These are phyloP conservation scores for Acer campestre DNA, from an alignment of 345 rosid genomes.

Conservation along the genomic window DNA sequence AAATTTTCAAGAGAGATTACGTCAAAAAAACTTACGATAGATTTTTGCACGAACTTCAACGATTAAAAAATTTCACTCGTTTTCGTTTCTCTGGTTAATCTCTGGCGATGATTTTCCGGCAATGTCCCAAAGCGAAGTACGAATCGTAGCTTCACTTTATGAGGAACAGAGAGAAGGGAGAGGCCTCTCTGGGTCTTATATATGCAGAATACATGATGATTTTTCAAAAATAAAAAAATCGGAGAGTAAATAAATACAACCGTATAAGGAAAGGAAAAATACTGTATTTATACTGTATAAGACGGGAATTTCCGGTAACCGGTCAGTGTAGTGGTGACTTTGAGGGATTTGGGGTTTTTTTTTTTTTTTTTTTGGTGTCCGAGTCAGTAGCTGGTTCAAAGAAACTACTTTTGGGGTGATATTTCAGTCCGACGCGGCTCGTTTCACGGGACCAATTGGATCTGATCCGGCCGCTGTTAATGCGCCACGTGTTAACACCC, in stretches of 20 bases:
- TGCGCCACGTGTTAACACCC: conserved; percentile 28
- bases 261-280: not conserved
- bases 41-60: conserved; percentile 4
- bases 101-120: conserved; percentile 24
- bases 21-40: conserved; percentile 22
- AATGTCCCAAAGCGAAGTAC: conserved; percentile 31
- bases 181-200: not conserved
- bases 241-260: not conserved
- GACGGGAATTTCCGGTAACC: conserved; percentile 29
- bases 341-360: not conserved
- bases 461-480: conserved; percentile 19
- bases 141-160: conserved; percentile 31
- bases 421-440: conserved; percentile 27
- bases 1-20: not conserved
- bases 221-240: not conserved
- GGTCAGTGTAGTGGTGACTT: not conserved
- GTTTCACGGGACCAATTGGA: conserved; percentile 29
- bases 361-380: conserved; percentile 9
- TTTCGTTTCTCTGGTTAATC: conserved; percentile 4
- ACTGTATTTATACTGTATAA: not conserved
- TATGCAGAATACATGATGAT: conserved; percentile 2
- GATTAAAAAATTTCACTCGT: not conserved
- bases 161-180: not conserved
- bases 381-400: conserved; percentile 27
- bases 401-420: not conserved